phyloP scores from a whole-genome alignment of 441 rosid genomes.

The Gossypium aridum region DNA sequence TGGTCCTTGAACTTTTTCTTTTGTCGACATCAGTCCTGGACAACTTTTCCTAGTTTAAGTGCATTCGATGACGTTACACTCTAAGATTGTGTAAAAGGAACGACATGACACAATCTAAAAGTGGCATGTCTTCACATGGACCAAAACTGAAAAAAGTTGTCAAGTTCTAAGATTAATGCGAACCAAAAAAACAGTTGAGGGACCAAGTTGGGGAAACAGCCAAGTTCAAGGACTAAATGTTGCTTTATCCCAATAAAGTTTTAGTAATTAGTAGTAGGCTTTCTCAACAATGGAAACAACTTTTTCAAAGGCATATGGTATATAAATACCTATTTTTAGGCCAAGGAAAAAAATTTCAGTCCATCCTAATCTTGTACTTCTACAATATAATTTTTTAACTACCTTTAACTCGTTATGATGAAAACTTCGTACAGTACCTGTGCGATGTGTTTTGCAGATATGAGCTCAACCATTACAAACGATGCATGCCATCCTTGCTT shows the following conservation, averaged over 20 bases:
- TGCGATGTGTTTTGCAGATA: conserved; percentile 93
- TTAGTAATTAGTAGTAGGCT: neutral
- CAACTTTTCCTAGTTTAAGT: no score
- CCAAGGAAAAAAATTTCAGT: neutral
- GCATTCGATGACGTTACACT: no score
- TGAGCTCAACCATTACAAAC: conserved; percentile 96
- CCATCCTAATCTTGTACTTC: neutral
- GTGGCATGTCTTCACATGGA: no score
- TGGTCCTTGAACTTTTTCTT: no score
- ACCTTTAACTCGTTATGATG: neutral
- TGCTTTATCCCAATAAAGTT: neutral
- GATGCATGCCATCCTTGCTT: conserved; percentile 99
- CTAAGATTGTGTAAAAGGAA: no score
- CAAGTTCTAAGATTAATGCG: no score
- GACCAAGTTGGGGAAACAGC: no score
- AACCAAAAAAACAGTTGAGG: no score
- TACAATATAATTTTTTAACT: neutral
- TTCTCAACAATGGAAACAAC: neutral
- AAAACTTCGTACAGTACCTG: conserved; percentile 42
- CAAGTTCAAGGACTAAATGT: no score
- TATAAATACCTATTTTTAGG: neutral
- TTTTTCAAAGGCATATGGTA: neutral
- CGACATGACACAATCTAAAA: no score
- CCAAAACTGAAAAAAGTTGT: no score
- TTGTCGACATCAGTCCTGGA: no score